Evolutionary conservation across 2,329 filamentous ascomycete genomes (phyloP), one percentile per base, ranked within the genome.

Genomic region (Phaeosphaeriaceae sp.): DNA sequence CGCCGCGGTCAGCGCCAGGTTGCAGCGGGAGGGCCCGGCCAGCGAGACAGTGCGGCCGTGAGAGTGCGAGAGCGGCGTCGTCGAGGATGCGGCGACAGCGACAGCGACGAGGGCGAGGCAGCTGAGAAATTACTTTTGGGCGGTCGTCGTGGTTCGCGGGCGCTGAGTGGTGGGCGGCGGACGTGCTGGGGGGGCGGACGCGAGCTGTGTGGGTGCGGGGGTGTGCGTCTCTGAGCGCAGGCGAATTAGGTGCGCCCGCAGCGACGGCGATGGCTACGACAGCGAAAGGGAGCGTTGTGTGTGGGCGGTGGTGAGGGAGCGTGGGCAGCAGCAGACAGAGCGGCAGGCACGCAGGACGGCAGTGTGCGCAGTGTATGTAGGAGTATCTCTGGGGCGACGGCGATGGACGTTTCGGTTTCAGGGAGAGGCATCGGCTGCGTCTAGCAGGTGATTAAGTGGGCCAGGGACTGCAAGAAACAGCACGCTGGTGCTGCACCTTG

Each of bases 1-100:
- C 31, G 20, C 47, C 62, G 57, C 54, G 52, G 48, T 53, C 36
- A 19, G 53, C 56, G 54, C 59, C 56, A 57, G 54, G 65, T 62
- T 65, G 62, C 67, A 58, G 56, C 62, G 63, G 67, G 61, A 64
- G 61, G 56, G 62, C 56, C 64, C 64, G 66, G 66, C 64, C 61
- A 66, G 69, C 65, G 67, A 67, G 62, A 65, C 53, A 53, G 56
- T 52, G 54, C 51, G 42, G 48, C 33, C 21, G 54, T 49, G 45
- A 40, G 45, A 52, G 50, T 20, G 46, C 33, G 36, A 36, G 41
- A 25, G 33, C 48, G 41, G 7, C 11, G 31, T 36, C 31, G 31
- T 36, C 31, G 31, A 7, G 31, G 31, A 7, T 11, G 25, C 21
- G 36, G 50, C 21, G 33, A 45, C 21, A 31, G 55, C 51, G 53